Evolutionary conservation across 2,329 filamentous ascomycete species (phyloP).

Genomic region (Rutstroemia sp.): DNA sequence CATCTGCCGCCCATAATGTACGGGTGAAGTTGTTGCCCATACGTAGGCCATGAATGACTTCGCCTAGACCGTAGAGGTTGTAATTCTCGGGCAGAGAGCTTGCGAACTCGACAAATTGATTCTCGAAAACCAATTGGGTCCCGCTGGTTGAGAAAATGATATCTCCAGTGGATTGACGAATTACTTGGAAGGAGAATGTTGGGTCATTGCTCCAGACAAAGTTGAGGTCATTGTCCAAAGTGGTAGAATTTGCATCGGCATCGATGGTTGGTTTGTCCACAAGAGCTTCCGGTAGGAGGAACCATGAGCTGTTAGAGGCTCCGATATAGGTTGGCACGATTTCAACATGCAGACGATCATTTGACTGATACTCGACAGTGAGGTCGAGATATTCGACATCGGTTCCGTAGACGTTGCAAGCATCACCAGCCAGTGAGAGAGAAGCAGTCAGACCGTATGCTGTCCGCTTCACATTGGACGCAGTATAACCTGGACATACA

Average conservation of each 20-base stretch:
- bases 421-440: conserved; percentile 58
- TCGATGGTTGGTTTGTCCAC: conserved; percentile 36
- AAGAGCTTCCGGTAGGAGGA: conserved; percentile 55
- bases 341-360: conserved; percentile 60
- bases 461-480: conserved; percentile 49
- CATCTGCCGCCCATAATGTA: conserved; percentile 61
- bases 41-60: conserved; percentile 63
- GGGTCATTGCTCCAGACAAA: conserved; percentile 46
- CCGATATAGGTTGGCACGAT: conserved; percentile 60
- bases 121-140: conserved; percentile 60
- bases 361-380: conserved; percentile 59
- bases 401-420: conserved; percentile 72
- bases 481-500: conserved; percentile 60
- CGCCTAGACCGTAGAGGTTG: conserved; percentile 69
- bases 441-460: conserved; percentile 57
- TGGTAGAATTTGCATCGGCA: conserved; percentile 30
- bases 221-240: conserved; percentile 47
- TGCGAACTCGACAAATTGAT: conserved; percentile 71
- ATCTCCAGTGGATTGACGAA: conserved; percentile 52
- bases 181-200: conserved; percentile 63
- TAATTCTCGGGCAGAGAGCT: conserved; percentile 61
- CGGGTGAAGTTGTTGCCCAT: conserved; percentile 68
- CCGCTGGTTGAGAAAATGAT: conserved; percentile 61
- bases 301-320: conserved; percentile 57
- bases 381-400: conserved; percentile 63